Percentiles rank a stretch among this genome's conserved stretches.
phyloP scores from a whole-genome alignment of 2,329 filamentous ascomycete genomes.

The Diaporthe citrichinensis region DNA sequence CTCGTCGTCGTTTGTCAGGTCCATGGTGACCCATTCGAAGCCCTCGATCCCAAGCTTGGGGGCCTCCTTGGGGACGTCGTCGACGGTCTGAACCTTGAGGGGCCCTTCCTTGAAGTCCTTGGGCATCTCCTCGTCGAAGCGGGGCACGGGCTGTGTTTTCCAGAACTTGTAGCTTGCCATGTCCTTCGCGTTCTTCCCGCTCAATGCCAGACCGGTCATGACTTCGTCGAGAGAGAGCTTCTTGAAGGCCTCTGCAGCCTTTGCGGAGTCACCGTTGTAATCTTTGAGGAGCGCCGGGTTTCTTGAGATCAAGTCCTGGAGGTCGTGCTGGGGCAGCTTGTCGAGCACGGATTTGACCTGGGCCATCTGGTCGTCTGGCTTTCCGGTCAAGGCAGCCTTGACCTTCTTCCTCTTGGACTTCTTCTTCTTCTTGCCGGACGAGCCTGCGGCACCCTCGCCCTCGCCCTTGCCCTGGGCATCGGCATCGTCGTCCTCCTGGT shows the following conservation, averaged over 20 bases:
- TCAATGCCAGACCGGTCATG: conserved; percentile 81
- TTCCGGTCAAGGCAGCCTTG: conserved; percentile 59
- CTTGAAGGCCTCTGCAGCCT: conserved; percentile 68
- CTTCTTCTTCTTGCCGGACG: conserved; percentile 73
- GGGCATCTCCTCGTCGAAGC: conserved; percentile 75
- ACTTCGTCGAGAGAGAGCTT: conserved; percentile 78
- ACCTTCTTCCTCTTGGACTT: conserved; percentile 76
- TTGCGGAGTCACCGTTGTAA: conserved; percentile 51
- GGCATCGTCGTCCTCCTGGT: conserved; percentile 54
- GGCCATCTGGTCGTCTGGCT: conserved; percentile 54
- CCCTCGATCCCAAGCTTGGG: conserved; percentile 78
- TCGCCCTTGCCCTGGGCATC: conserved; percentile 45
- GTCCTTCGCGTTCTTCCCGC: conserved; percentile 92
- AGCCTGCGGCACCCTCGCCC: conserved; percentile 43
- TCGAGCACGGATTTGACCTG: conserved; percentile 66
- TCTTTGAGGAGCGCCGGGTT: conserved; percentile 81
- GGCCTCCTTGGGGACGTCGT: conserved; percentile 84
- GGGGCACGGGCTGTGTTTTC: conserved; percentile 95
- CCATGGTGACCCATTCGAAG: conserved; percentile 95
- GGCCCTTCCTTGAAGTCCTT: conserved; percentile 81
- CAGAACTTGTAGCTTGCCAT: conserved; percentile 99
- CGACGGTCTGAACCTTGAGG: conserved; percentile 83
- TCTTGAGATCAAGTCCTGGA: conserved; percentile 77
- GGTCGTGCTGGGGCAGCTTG: conserved; percentile 68
- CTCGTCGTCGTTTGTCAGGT: conserved; percentile 82